Conservation (phyloP, 345 rosid species). For the Salix caprea region DNA sequence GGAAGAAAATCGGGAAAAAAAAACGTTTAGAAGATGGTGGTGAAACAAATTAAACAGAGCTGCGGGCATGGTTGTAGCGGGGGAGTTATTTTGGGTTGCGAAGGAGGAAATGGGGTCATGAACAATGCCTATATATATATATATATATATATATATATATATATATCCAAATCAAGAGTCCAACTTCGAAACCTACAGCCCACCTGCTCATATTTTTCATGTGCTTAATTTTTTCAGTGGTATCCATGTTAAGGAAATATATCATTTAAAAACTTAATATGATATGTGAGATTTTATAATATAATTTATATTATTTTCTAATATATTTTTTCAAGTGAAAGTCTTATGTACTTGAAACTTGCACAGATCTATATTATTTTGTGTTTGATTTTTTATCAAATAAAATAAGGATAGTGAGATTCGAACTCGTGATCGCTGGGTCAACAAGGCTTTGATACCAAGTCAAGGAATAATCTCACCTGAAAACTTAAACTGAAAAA, state of each 20-base stretch:
- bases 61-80: background rate
- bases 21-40: background rate
- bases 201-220: constrained; percentile 1
- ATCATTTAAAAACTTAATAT: too few species aligned
- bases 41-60: background rate
- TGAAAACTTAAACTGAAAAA: too few species aligned
- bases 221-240: background rate
- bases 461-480: accelerated
- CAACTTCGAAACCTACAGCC: background rate
- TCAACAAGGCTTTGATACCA: too few species aligned
- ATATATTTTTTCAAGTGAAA: too few species aligned
- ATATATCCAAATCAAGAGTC: background rate
- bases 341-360: accelerated
- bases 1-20: background rate
- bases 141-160: background rate
- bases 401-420: accelerated
- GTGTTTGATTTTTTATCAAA: too few species aligned
- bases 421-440: too few species aligned
- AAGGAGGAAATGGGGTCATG: background rate
- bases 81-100: background rate
- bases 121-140: background rate
- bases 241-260: background rate
- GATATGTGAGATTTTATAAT: too few species aligned
- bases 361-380: accelerated
- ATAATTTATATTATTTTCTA: too few species aligned